Evolutionary conservation across 371 early-diverging fungal genomes (phyloP), one percentile per base, ranked within the genome.

Genomic region (Synchytrium microbalum): DNA sequence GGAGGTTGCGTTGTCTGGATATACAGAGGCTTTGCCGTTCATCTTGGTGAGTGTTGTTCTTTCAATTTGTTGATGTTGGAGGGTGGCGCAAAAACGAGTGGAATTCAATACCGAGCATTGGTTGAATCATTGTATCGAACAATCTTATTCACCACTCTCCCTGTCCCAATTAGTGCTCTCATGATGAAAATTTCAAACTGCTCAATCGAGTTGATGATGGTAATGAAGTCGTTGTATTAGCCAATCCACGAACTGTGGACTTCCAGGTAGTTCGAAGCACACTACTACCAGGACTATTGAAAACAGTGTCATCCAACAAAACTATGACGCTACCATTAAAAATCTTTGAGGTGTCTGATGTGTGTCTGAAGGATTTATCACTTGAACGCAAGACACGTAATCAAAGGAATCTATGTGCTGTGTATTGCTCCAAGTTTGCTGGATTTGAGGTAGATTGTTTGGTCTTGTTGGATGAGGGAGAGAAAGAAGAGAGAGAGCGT

Each of bases 321-420:
- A 90, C 89, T 69, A 82, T 88, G 59, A 81, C 96, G 8, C 78
- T 98, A 59, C 99, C 99, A 2, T 75, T 98, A 78, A 90, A 91
- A 78, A 73, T 99, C 57, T 99, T 99, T 78, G 99, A 99, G 73
- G 93, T 96, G 19, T 89, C 92, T 32, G 99, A 99, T 72, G 91
- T 98, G 33, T 93, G 93, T 26, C 79, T 92, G 72, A 89, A 93
- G 59, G 76, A 77, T 57, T 92, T 93, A 75, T 67, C 81, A 2
- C 69, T 76, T 63, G 93, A 92, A 68, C 84, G 92, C 64, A 81
- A 92, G 38, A 86, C 95, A 1, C 80, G 89, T 69, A 99, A 99
- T 77, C 86, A 92, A 75, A 89, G 98, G 64, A 88, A 88, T 59
- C 84, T 98, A 32, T 87, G 89, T 69, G 93, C 91, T 32, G 81